Evolutionary conservation across 805 yeast genomes (phyloP).

Genomic region (Saturnispora halmiae): DNA sequence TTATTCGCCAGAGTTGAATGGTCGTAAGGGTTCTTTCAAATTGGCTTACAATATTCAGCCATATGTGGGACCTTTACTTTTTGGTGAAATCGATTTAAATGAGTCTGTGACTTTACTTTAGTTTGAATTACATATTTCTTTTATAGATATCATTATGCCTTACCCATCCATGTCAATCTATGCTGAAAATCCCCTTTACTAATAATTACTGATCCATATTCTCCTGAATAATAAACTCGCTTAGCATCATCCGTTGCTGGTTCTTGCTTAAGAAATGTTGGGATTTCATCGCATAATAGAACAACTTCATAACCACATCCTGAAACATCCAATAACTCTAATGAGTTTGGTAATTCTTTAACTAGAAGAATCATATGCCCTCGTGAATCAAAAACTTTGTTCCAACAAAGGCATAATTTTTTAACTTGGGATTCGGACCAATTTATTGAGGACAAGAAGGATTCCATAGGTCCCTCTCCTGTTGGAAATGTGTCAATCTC

Average conservation of each 20-base stretch:
- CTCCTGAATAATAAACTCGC: constrained; percentile 7
- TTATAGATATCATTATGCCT: neutral
- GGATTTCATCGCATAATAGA: constrained; percentile 7
- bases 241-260: neutral
- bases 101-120: constrained; percentile 20
- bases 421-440: constrained; percentile 4
- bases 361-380: constrained; percentile 6
- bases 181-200: constrained; percentile 3
- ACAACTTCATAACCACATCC: constrained; percentile 11
- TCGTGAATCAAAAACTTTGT: constrained; percentile 7
- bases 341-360: constrained; percentile 4
- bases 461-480: constrained; percentile 8
- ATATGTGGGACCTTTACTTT: constrained; percentile 67
- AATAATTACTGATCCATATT: constrained; percentile 7
- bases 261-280: neutral
- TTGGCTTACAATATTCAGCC: constrained; percentile 94
- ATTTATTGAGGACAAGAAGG: neutral
- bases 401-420: constrained; percentile 9
- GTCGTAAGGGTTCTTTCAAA: constrained; percentile 56
- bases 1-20: constrained; percentile 49
- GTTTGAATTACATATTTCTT: neutral
- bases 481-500: constrained; percentile 9
- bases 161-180: constrained; percentile 5
- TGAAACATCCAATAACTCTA: constrained; percentile 7
- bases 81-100: constrained; percentile 43